phyloP scores from a whole-genome alignment of 2,329 filamentous ascomycete species.

The Alternaria viburni region DNA sequence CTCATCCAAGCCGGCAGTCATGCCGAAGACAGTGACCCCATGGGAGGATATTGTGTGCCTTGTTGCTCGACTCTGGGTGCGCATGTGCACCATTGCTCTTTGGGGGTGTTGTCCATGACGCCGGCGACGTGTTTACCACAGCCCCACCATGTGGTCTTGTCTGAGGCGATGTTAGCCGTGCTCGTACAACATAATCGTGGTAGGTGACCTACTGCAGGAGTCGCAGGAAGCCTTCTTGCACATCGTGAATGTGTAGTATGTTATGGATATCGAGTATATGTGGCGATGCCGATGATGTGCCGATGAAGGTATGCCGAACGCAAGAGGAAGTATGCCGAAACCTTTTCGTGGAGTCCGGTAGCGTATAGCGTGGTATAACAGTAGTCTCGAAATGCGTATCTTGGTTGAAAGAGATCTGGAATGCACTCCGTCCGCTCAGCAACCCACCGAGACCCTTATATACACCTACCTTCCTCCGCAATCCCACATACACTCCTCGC shows the following conservation, averaged over 20 bases:
- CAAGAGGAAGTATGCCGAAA: neutral
- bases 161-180: slow-evolving; percentile 36
- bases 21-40: slow-evolving; percentile 52
- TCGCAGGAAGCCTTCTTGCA: slow-evolving; percentile 69
- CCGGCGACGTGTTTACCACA: slow-evolving; percentile 67
- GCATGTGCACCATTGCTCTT: slow-evolving; percentile 69
- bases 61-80: slow-evolving; percentile 66
- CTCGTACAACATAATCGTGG: neutral
- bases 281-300: neutral
- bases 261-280: neutral
- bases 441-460: neutral
- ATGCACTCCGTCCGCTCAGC: neutral
- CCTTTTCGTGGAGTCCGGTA: neutral
- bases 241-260: slow-evolving; percentile 54
- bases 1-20: slow-evolving; percentile 30
- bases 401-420: neutral
- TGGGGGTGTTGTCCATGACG: slow-evolving; percentile 67
- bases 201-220: slow-evolving; percentile 63
- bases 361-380: neutral
- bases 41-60: slow-evolving; percentile 70
- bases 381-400: neutral
- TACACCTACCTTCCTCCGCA: neutral
- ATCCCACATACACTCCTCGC: neutral
- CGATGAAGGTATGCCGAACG: neutral
- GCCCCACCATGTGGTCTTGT: slow-evolving; percentile 69